phyloP scores from a whole-genome alignment of 306 rosid genomes.

The Ochetophila trinervis region DNA sequence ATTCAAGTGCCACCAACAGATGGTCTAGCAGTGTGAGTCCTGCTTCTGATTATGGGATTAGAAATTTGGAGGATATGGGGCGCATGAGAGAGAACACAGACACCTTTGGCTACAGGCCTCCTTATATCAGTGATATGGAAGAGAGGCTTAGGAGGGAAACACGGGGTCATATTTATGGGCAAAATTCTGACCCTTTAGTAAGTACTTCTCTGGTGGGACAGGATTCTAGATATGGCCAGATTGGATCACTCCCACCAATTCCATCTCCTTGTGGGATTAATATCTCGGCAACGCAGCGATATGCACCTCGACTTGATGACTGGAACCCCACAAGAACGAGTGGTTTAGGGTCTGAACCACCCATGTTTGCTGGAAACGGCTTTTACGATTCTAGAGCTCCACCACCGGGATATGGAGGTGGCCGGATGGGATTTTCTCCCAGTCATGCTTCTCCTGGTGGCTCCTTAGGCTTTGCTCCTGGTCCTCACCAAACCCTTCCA shows the following conservation, averaged over 20 bases:
- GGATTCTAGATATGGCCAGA: conserved; percentile 28
- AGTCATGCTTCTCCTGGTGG: conserved; percentile 44
- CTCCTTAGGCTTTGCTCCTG: conserved; percentile 42
- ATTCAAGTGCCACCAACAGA: conserved; percentile 11
- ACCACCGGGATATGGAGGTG: conserved; percentile 34
- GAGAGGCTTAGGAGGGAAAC: conserved; percentile 32
- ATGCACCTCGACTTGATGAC: conserved; percentile 62
- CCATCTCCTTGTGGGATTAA: conserved; percentile 29
- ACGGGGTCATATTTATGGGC: conserved; percentile 34
- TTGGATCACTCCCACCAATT: conserved; percentile 19
- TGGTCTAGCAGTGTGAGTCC: conserved; percentile 27
- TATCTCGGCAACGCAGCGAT: conserved; percentile 54
- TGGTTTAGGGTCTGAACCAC: conserved; percentile 32
- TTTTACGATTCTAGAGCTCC: conserved; percentile 28
- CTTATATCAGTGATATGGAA: conserved; percentile 28
- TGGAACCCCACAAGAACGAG: conserved; percentile 36
- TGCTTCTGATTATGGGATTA: conserved; percentile 27
- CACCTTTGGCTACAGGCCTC: conserved; percentile 24
- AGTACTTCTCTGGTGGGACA: conserved; percentile 27
- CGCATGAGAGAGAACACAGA: conserved; percentile 25
- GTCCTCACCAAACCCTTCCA: conserved; percentile 36
- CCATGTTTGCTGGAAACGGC: conserved; percentile 17
- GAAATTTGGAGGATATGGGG: conserved; percentile 34
- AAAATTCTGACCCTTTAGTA: conserved; percentile 22
- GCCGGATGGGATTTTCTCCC: conserved; percentile 23